phyloP scores from a whole-genome alignment of 306 rosid genomes.

The Fragaria nilgerrensis region DNA sequence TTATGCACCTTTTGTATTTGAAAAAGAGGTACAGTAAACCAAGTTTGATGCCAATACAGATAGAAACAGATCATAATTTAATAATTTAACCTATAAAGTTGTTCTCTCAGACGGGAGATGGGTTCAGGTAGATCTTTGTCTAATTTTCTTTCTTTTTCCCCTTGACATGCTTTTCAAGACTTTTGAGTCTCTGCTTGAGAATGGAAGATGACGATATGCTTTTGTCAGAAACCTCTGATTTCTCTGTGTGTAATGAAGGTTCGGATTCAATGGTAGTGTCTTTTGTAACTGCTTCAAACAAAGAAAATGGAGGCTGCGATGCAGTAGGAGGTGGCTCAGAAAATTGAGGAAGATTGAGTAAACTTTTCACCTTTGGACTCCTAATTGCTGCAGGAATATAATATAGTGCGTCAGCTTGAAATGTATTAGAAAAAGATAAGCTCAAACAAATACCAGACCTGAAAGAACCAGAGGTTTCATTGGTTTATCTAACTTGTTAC shows the following conservation, averaged over 20 bases:
- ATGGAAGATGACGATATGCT: slow-evolving; percentile 54
- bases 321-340: slow-evolving; percentile 26
- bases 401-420: slow-evolving; percentile 36
- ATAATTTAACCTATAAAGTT: neutral
- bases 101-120: neutral
- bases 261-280: slow-evolving; percentile 27
- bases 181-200: slow-evolving; percentile 77
- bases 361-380: slow-evolving; percentile 59
- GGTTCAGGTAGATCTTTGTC: slow-evolving; percentile 23
- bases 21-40: neutral
- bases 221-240: slow-evolving; percentile 38
- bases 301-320: slow-evolving; percentile 46
- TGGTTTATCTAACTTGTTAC: neutral
- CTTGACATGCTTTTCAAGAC: slow-evolving; percentile 70
- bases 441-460: neutral
- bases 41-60: neutral
- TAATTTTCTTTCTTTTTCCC: slow-evolving; percentile 62
- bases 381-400: slow-evolving; percentile 13
- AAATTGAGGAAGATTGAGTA: slow-evolving; percentile 50
- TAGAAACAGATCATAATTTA: neutral
- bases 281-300: slow-evolving; percentile 44
- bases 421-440: slow-evolving; percentile 4
- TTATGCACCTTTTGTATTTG: neutral
- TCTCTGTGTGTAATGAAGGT: slow-evolving; percentile 31
- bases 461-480: neutral